Evolutionary conservation across 225 moss, liverwort and hornwort species (phyloP).

Genomic region (Sphagnum contortum): DNA sequence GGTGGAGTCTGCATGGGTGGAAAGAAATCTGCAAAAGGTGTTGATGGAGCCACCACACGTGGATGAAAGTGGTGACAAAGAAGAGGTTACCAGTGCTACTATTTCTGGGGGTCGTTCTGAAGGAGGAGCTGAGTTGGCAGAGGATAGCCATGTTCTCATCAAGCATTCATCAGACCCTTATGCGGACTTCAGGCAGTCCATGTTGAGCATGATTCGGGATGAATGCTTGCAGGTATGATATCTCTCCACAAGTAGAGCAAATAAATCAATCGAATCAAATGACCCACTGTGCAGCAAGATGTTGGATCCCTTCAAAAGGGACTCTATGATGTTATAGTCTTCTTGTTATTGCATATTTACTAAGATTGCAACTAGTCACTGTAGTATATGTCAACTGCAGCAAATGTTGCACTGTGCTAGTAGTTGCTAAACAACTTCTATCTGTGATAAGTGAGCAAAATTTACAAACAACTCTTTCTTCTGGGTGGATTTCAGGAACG

Average conservation of each 20-base stretch:
- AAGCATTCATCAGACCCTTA: slow-evolving; percentile 41
- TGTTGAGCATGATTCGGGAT: slow-evolving; percentile 43
- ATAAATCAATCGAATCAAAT: too few species aligned
- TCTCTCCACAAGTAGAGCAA: too few species aligned
- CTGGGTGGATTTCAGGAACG: slow-evolving; percentile 8
- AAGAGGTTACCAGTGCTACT: background rate
- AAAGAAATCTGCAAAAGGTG: background rate
- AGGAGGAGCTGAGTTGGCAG: background rate
- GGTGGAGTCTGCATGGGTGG: slow-evolving; percentile 3
- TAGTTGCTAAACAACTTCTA: too few species aligned
- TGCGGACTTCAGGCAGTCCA: slow-evolving; percentile 18
- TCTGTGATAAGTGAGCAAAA: too few species aligned
- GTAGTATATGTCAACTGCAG: too few species aligned
- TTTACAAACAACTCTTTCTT: too few species aligned
- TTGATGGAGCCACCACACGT: background rate
- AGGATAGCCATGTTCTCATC: slow-evolving; percentile 34
- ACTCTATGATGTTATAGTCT: too few species aligned
- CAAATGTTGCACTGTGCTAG: too few species aligned
- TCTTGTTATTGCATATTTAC: too few species aligned
- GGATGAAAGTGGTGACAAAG: too few species aligned
- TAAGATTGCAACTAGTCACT: too few species aligned
- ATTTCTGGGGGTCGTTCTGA: background rate
- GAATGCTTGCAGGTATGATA: slow-evolving; percentile 29
- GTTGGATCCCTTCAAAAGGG: too few species aligned
- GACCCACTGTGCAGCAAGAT: background rate